These are phyloP conservation scores for Ogataea paraovalis DNA, from an alignment of 805 yeast genomes.

Conservation along the genomic window DNA sequence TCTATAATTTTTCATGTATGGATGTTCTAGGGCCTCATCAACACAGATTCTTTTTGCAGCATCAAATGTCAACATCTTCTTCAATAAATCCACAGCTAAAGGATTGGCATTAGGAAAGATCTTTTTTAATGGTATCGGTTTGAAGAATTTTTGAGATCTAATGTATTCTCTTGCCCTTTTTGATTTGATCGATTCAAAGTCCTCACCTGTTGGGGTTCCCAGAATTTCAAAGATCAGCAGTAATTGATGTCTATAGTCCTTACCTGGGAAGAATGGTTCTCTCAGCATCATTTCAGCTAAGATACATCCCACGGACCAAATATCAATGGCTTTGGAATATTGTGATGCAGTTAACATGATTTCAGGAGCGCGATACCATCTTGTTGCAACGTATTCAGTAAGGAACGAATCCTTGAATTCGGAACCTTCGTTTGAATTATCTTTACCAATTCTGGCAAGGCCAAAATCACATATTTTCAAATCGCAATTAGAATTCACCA, in stretches of 20 bases:
- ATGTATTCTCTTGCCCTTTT: conserved; percentile 77
- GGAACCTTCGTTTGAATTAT: conserved; percentile 32
- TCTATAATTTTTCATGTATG: conserved; percentile 65
- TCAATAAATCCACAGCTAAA: conserved; percentile 56
- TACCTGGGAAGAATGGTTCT: conserved; percentile 70
- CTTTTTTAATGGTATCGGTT: conserved; percentile 48
- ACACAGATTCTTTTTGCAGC: conserved; percentile 80
- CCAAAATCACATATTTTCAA: conserved; percentile 80
- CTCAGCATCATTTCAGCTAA: conserved; percentile 63
- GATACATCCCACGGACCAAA: conserved; percentile 81
- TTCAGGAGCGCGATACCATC: conserved; percentile 86
- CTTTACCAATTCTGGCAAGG: conserved; percentile 53
- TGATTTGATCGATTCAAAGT: conserved; percentile 67
- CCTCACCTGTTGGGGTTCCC: conserved; percentile 74
- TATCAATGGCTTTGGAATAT: conserved; percentile 71
- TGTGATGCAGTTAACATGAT: conserved; percentile 71
- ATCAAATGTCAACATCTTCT: conserved; percentile 73
- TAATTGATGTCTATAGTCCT: conserved; percentile 67
- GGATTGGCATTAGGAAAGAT: conserved; percentile 50
- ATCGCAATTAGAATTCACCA: conserved; percentile 68
- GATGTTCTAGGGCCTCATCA: conserved; percentile 77
- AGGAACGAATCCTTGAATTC: conserved; percentile 36
- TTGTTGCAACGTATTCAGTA: conserved; percentile 80
- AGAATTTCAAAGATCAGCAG: conserved; percentile 61
- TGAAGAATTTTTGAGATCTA: conserved; percentile 58